These are phyloP conservation scores for Saccharomycopsis hybrid DNA, from an alignment of 1,139 yeast species.

Conservation along the genomic window DNA sequence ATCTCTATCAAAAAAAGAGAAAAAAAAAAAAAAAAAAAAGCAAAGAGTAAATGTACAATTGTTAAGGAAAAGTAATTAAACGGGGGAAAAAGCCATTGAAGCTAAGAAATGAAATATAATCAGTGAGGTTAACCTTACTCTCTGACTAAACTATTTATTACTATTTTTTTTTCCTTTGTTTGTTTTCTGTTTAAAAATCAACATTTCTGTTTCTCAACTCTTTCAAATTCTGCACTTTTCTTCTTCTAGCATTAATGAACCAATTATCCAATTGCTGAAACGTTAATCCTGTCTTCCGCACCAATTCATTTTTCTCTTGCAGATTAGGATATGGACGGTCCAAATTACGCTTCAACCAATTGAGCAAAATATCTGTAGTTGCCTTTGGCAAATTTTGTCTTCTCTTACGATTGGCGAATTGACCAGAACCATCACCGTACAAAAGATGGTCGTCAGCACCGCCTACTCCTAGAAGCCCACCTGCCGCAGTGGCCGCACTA, in stretches of 20 bases:
- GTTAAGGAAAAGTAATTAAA: too few relatives aligned
- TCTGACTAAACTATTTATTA: too few relatives aligned
- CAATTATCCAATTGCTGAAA: slow-evolving; percentile 90
- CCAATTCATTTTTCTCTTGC: slow-evolving; percentile 73
- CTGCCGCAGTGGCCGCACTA: too few relatives aligned
- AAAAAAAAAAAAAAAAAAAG: too few relatives aligned
- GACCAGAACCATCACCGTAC: slow-evolving; percentile 1
- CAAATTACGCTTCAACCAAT: slow-evolving; percentile 79
- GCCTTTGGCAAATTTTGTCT: slow-evolving; percentile 87
- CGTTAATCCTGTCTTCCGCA: slow-evolving; percentile 78
- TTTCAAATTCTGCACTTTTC: slow-evolving; percentile 47
- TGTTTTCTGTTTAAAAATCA: background rate
- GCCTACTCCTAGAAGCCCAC: too few relatives aligned
- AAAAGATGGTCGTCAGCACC: background rate
- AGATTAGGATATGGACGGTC: slow-evolving; percentile 96
- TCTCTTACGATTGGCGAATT: slow-evolving; percentile 28
- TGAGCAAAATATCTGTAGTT: slow-evolving; percentile 71
- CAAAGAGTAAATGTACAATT: too few relatives aligned
- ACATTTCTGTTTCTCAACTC: background rate
- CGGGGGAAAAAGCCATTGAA: too few relatives aligned
- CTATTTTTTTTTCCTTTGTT: too few relatives aligned
- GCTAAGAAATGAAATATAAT: too few relatives aligned
- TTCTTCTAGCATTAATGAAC: slow-evolving; percentile 91
- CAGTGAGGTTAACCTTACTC: too few relatives aligned
- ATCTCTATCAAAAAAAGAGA: too few relatives aligned